These are phyloP conservation scores for Lojkania enalia DNA, from an alignment of 2,329 filamentous ascomycete species.

Conservation along the genomic window DNA sequence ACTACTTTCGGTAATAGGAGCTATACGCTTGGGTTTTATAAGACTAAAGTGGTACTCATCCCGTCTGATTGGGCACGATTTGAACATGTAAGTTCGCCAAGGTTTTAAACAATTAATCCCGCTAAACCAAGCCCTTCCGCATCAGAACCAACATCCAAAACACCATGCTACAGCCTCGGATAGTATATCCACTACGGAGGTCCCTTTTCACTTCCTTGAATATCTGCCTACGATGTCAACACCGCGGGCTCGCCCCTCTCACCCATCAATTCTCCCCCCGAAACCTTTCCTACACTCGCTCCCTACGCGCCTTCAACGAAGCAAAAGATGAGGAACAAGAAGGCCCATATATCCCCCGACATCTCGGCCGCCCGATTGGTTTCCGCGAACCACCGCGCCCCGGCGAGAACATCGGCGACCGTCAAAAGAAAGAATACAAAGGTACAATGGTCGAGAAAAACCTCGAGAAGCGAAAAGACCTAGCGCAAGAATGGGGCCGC, in stretches of 20 bases:
- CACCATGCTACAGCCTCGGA: slow-evolving; percentile 39
- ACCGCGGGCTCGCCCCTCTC: slow-evolving; percentile 11
- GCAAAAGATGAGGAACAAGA: slow-evolving; percentile 18
- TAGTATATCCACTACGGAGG: slow-evolving; percentile 23
- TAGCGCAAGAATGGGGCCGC: slow-evolving; percentile 76
- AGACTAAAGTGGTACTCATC: too few species aligned
- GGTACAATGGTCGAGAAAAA: slow-evolving; percentile 55
- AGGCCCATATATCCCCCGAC: slow-evolving; percentile 54
- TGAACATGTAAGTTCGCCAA: too few species aligned
- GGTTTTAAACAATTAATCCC: too few species aligned
- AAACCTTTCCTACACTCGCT: slow-evolving; percentile 12
- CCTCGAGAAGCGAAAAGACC: slow-evolving; percentile 70
- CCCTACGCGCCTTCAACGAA: slow-evolving; percentile 26
- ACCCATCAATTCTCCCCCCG: not conserved
- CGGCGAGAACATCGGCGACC: slow-evolving; percentile 82
- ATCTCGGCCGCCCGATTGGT: slow-evolving; percentile 76
- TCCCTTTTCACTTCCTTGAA: slow-evolving; percentile 16
- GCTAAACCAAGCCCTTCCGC: too few species aligned
- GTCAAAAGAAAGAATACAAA: slow-evolving; percentile 49
- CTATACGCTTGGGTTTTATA: too few species aligned
- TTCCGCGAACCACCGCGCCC: slow-evolving; percentile 71
- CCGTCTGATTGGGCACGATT: too few species aligned
- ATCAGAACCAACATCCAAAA: slow-evolving; percentile 1
- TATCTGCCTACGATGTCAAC: slow-evolving; percentile 23
- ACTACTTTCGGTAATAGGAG: too few species aligned